Percentiles rank a stretch among this genome's conserved stretches.
phyloP scores from a whole-genome alignment of 1,284 basidiomycete genomes.

The Cutaneotrichosporon sp. region DNA sequence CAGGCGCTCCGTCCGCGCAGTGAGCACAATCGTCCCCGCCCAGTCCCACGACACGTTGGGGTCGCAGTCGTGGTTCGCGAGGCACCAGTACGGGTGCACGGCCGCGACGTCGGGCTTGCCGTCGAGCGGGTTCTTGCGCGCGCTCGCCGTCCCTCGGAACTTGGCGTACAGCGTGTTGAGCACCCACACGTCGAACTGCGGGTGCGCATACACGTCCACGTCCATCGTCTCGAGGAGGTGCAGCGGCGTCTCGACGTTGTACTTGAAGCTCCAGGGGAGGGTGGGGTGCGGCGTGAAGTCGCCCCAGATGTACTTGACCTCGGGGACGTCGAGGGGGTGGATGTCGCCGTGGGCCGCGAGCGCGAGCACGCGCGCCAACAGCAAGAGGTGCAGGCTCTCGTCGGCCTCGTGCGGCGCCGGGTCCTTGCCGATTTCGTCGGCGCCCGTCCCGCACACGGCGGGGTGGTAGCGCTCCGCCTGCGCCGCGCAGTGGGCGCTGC shows the following conservation, averaged over 20 bases:
- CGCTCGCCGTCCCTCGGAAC: conserved; percentile 21
- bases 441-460: conserved; percentile 18
- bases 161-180: conserved; percentile 25
- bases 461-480: conserved; percentile 24
- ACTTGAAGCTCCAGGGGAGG: conserved; percentile 23
- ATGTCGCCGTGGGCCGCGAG: conserved; percentile 14
- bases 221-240: conserved; percentile 23
- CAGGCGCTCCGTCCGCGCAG: conserved; percentile 9
- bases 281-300: conserved; percentile 15
- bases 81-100: conserved; percentile 25
- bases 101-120: conserved; percentile 23
- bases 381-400: conserved; percentile 17
- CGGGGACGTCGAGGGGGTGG: conserved; percentile 21
- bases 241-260: conserved; percentile 20
- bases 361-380: conserved; percentile 21
- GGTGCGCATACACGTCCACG: conserved; percentile 19
- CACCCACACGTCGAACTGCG: conserved; percentile 19
- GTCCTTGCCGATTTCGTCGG: conserved; percentile 23
- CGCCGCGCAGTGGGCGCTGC: conserved; percentile 16
- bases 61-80: conserved; percentile 25
- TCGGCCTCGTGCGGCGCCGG: conserved; percentile 17
- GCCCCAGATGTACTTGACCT: conserved; percentile 26
- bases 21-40: conserved; percentile 17
- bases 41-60: conserved; percentile 25
- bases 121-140: conserved; percentile 18